Percentiles rank a stretch among this genome's conserved stretches.
Evolutionary conservation across 2,329 filamentous ascomycete genomes (phyloP).

Genomic region (Pseudodiploospora longispora): DNA sequence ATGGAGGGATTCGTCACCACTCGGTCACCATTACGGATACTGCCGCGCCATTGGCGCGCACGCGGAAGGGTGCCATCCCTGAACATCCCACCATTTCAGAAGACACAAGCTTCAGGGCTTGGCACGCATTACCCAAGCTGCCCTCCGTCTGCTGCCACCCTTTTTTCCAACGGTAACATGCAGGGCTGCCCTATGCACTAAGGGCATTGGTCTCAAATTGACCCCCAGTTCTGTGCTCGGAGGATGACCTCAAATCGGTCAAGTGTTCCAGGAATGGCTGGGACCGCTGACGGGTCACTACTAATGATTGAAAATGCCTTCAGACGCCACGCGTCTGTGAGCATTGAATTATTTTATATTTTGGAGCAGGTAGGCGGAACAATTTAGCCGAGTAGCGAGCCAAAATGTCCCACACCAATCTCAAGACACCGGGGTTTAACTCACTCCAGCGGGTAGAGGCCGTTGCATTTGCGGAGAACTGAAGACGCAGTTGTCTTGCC

Average conservation of each 20-base stretch:
- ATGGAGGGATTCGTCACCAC: slow-evolving; percentile 21
- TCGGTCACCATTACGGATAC: slow-evolving; percentile 23
- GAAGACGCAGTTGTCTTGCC: too few species aligned
- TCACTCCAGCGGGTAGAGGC: too few species aligned
- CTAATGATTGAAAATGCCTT: slow-evolving; percentile 2
- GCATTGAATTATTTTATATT: too few species aligned
- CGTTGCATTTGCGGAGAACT: too few species aligned
- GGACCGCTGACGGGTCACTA: background rate
- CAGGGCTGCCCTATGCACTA: slow-evolving; percentile 11
- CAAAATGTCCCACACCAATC: too few species aligned
- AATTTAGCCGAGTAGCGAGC: too few species aligned
- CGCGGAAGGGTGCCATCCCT: slow-evolving; percentile 19
- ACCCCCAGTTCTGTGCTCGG: slow-evolving; percentile 18
- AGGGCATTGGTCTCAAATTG: slow-evolving; percentile 10
- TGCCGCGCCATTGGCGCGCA: slow-evolving; percentile 27
- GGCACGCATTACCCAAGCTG: slow-evolving; percentile 1
- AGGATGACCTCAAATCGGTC: slow-evolving; percentile 20
- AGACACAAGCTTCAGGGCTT: slow-evolving; percentile 14
- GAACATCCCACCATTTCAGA: slow-evolving; percentile 16
- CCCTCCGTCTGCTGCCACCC: background rate
- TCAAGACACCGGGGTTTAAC: too few species aligned
- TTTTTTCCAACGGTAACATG: slow-evolving; percentile 16
- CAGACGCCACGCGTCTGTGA: slow-evolving; percentile 10
- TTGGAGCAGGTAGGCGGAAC: too few species aligned
- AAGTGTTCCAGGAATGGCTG: slow-evolving; percentile 12